phyloP scores from a whole-genome alignment of 306 rosid species.

The Nissolia schottii region DNA sequence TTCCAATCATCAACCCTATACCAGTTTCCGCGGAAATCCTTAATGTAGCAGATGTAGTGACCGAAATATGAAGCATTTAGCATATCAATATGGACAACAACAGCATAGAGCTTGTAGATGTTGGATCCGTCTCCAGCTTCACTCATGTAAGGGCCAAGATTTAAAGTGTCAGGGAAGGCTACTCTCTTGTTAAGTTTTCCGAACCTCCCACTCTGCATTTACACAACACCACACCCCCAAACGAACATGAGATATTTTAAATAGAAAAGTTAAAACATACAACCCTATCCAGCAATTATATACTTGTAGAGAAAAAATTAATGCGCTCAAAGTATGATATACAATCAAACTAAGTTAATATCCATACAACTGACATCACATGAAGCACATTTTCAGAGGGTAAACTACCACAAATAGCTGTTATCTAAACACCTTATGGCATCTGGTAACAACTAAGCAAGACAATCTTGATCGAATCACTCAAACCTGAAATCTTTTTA shows the following conservation, averaged over 20 bases:
- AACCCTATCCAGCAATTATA: slow-evolving; percentile 3
- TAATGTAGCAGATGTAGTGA: slow-evolving; percentile 87
- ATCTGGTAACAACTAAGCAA: slow-evolving; percentile 3
- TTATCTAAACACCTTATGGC: slow-evolving; percentile 10
- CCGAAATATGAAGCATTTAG: slow-evolving; percentile 96
- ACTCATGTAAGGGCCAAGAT: slow-evolving; percentile 86
- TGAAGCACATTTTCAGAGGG: not conserved
- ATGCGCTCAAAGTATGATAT: not conserved
- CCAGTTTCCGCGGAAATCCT: slow-evolving; percentile 82
- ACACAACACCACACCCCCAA: slow-evolving; percentile 1
- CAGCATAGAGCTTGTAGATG: slow-evolving; percentile 77
- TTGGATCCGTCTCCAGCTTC: slow-evolving; percentile 69
- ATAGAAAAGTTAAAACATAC: not conserved
- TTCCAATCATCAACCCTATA: slow-evolving; percentile 76
- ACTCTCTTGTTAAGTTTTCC: slow-evolving; percentile 94
- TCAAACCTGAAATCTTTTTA: slow-evolving; percentile 96
- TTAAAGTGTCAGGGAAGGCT: slow-evolving; percentile 79
- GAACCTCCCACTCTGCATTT: slow-evolving; percentile 83
- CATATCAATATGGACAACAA: slow-evolving; percentile 94
- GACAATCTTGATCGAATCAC: slow-evolving; percentile 14
- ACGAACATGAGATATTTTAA: slow-evolving; percentile 3
- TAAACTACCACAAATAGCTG: not conserved
- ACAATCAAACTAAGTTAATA: not conserved
- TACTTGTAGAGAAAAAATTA: not conserved
- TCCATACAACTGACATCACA: not conserved